Conservation (phyloP, 495 filamentous ascomycete species). For the Aspergillus nanangensis region DNA sequence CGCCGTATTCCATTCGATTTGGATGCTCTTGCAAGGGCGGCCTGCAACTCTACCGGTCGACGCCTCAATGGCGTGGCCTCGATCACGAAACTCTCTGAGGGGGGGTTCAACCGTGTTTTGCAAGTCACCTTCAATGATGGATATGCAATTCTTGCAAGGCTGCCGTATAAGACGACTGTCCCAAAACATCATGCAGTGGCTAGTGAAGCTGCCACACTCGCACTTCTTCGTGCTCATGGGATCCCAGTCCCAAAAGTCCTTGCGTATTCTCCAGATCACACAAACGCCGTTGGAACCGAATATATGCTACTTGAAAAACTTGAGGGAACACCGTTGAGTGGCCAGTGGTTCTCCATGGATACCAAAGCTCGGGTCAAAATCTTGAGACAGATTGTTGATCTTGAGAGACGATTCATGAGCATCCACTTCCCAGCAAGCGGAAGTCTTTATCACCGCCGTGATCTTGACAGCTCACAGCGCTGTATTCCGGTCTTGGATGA, state of each 20-base stretch:
- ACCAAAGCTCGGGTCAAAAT: constrained; percentile 23
- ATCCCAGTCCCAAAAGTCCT: constrained; percentile 25
- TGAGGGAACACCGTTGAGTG: constrained; percentile 15
- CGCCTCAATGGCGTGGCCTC: constrained; percentile 6
- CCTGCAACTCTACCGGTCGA: constrained; percentile 11
- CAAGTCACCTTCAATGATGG: constrained; percentile 21
- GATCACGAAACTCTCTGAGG: constrained; percentile 29
- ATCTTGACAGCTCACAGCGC: constrained; percentile 15
- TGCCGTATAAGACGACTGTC: constrained; percentile 23
- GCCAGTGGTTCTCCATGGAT: constrained; percentile 22
- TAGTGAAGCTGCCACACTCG: constrained; percentile 36
- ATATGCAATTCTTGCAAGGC: constrained; percentile 18
- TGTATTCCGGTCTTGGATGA: constrained; percentile 11
- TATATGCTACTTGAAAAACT: constrained; percentile 24
- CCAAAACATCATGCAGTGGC: constrained; percentile 24
- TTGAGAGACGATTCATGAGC: constrained; percentile 26
- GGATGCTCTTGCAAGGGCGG: constrained; percentile 12
- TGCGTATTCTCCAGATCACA: constrained; percentile 14
- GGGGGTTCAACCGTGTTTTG: constrained; percentile 30
- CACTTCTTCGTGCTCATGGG: constrained; percentile 18
- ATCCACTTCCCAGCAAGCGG: constrained; percentile 27
- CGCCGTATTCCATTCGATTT: constrained; percentile 16
- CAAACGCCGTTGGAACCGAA: constrained; percentile 23
- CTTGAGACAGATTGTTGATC: constrained; percentile 26
- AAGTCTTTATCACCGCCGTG: constrained; percentile 28